phyloP scores from a whole-genome alignment of 2,329 filamentous ascomycete species.

The Arthrobotrys entomopaga region DNA sequence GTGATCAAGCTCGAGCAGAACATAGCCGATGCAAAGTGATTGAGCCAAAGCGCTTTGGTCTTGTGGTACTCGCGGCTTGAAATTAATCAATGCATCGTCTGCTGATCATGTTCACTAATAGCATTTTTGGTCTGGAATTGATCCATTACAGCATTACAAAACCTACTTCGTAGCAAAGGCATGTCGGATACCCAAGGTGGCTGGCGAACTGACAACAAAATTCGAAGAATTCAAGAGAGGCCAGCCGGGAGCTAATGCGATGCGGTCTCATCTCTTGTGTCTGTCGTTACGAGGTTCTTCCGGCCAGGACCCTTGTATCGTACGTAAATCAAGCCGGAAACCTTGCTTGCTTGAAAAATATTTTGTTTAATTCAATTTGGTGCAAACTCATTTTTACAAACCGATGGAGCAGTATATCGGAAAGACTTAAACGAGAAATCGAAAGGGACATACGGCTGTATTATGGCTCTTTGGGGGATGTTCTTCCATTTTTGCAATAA shows the following conservation, averaged over 20 bases:
- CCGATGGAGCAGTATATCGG: constrained; percentile 53
- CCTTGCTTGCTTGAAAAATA: background rate
- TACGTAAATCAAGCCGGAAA: constrained; percentile 16
- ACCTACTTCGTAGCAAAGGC: background rate
- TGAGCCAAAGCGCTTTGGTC: background rate
- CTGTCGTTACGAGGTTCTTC: constrained; percentile 7
- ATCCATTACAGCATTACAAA: background rate
- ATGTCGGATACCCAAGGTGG: background rate
- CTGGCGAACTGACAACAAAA: background rate
- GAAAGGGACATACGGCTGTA: constrained; percentile 14
- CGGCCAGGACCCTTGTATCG: constrained; percentile 13
- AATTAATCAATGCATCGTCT: background rate
- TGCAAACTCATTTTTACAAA: constrained; percentile 4
- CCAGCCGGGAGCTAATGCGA: background rate
- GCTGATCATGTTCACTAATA: constrained; percentile 3
- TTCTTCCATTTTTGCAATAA: background rate
- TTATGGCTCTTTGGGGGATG: constrained; percentile 10
- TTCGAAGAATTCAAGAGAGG: no score
- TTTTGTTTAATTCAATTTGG: background rate
- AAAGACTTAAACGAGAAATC: constrained; percentile 45
- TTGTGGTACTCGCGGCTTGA: background rate
- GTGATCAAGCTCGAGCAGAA: constrained; percentile 10
- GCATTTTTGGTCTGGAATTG: no score
- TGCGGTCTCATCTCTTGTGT: background rate
- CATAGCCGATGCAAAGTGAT: constrained; percentile 36